phyloP scores from a whole-genome alignment of 2,329 filamentous ascomycete species.

The Fusarium sacchari region DNA sequence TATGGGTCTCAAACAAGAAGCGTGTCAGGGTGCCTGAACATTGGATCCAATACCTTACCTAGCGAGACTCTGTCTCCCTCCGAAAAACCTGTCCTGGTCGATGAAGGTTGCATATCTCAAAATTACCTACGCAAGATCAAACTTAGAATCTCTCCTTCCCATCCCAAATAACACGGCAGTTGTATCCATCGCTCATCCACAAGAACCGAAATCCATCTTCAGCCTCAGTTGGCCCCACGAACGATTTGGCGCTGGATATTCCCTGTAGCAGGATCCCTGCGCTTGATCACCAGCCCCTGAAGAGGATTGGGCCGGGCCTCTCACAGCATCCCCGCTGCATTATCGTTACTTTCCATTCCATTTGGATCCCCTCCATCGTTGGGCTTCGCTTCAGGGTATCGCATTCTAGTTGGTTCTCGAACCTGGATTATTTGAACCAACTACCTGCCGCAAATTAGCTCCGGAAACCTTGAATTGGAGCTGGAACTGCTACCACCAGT shows the following conservation, averaged over 20 bases:
- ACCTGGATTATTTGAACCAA: slow-evolving; percentile 12
- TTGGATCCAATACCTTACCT: background rate
- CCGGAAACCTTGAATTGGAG: slow-evolving; percentile 9
- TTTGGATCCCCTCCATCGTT: slow-evolving; percentile 23
- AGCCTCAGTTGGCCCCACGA: slow-evolving; percentile 10
- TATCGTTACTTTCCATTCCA: slow-evolving; percentile 20
- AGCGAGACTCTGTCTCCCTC: background rate
- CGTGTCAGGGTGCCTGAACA: slow-evolving; percentile 17
- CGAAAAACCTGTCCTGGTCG: background rate
- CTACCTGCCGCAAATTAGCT: slow-evolving; percentile 13
- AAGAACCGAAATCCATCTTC: background rate
- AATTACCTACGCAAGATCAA: background rate
- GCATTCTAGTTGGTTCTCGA: slow-evolving; percentile 14
- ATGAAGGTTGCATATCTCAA: background rate
- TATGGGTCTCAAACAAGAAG: slow-evolving; percentile 23
- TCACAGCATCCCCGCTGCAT: slow-evolving; percentile 26
- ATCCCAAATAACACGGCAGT: slow-evolving; percentile 1
- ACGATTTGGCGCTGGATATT: slow-evolving; percentile 2
- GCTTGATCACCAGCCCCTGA: slow-evolving; percentile 32
- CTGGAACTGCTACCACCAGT: slow-evolving; percentile 22
- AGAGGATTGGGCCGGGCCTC: slow-evolving; percentile 25
- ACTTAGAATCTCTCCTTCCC: background rate
- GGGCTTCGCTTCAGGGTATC: slow-evolving; percentile 20
- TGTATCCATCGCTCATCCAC: slow-evolving; percentile 14
- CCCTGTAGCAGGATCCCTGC: slow-evolving; percentile 26